Percentiles rank a stretch among this genome's conserved stretches.
These are phyloP conservation scores for Arthrobotrys iridis DNA, from an alignment of 2,329 filamentous ascomycete genomes.

Conservation along the genomic window DNA sequence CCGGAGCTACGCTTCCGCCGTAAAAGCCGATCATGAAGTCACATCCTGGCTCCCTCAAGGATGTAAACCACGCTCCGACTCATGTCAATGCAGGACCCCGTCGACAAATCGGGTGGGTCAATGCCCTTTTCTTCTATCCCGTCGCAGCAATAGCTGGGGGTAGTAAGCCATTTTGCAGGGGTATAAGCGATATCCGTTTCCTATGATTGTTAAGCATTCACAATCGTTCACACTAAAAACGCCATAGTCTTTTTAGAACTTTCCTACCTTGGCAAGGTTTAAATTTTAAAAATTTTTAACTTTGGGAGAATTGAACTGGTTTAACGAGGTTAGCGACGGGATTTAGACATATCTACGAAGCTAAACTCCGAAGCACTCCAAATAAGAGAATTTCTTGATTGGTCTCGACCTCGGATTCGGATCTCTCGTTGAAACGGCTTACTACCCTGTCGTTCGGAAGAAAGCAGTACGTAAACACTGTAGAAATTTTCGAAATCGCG, in stretches of 20 bases:
- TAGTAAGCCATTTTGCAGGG: conserved; percentile 13
- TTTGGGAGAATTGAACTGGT: not conserved
- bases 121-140: not conserved
- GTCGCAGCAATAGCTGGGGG: not conserved
- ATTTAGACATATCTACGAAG: conserved; percentile 16
- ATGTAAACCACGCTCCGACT: no score
- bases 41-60: no score
- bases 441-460: not conserved
- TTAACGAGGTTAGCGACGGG: conserved; percentile 12
- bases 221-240: not conserved
- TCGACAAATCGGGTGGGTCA: not conserved
- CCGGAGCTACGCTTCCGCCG: no score
- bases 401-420: no score
- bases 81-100: not conserved
- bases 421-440: not conserved
- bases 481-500: not conserved
- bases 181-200: not conserved
- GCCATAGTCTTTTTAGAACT: not conserved
- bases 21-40: no score
- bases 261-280: conserved; percentile 4
- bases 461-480: not conserved
- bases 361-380: not conserved
- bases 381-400: not conserved
- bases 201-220: conserved; percentile 23
- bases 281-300: not conserved